phyloP scores from a whole-genome alignment of 2,329 filamentous ascomycete genomes.

The Colletotrichum sp. region DNA sequence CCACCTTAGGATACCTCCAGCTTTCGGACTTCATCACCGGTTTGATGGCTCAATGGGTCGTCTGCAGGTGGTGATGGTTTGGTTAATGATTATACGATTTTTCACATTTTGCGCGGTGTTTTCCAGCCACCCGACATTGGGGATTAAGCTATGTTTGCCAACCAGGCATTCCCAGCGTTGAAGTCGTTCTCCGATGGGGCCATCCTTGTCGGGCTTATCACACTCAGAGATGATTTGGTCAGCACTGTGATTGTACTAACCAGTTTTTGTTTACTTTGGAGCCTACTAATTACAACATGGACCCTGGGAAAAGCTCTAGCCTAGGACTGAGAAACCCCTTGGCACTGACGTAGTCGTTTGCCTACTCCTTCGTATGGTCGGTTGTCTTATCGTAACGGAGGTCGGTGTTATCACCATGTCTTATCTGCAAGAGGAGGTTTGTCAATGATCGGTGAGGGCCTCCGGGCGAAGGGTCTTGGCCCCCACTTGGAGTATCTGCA shows the following conservation, averaged over 20 bases:
- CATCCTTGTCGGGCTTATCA: neutral
- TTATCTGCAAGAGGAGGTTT: neutral
- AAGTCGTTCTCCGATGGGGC: neutral
- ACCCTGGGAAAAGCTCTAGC: neutral
- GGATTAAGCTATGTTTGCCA: neutral
- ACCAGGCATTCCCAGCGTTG: neutral
- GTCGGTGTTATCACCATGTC: neutral
- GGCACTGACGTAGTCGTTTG: neutral
- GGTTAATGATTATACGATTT: constrained; percentile 3
- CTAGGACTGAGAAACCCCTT: neutral
- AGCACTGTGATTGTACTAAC: neutral
- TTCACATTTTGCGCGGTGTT: neutral
- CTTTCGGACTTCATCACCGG: neutral
- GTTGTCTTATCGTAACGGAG: neutral
- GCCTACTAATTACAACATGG: neutral
- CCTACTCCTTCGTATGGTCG: no score
- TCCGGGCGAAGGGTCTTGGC: neutral
- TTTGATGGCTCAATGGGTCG: neutral
- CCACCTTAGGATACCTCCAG: neutral
- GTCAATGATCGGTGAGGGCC: neutral
- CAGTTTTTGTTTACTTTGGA: neutral
- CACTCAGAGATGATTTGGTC: neutral
- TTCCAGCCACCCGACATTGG: neutral
- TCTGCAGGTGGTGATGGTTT: neutral
- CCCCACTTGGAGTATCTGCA: neutral